phyloP scores from a whole-genome alignment of 1,284 basidiomycete species.

The Moniliophthora roreri region DNA sequence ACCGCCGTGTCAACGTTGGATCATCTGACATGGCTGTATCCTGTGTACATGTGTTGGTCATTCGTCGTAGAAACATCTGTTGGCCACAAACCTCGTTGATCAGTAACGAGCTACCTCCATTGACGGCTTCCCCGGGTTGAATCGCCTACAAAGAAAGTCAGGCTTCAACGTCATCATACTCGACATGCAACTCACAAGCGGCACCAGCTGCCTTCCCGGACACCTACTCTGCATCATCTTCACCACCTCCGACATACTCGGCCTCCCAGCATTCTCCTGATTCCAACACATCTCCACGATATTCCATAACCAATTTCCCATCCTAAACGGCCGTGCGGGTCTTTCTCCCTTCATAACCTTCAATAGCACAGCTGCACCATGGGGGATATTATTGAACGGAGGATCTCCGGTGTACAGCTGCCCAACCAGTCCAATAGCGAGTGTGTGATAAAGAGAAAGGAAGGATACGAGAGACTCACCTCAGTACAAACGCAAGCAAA shows the following conservation, averaged over 20 bases:
- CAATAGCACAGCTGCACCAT: slow-evolving; percentile 10
- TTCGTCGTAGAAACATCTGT: no score
- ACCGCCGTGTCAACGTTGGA: no score
- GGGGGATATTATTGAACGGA: slow-evolving; percentile 8
- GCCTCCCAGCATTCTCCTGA: slow-evolving; percentile 6
- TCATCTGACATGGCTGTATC: no score
- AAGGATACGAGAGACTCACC: background rate
- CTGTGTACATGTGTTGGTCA: no score
- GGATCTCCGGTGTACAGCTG: slow-evolving; percentile 16
- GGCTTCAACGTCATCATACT: no score
- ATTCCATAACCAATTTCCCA: slow-evolving; percentile 10
- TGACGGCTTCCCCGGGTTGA: no score
- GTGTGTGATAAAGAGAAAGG: background rate
- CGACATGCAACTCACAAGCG: no score
- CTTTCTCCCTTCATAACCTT: slow-evolving; percentile 12
- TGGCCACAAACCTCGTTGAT: no score
- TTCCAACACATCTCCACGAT: slow-evolving; percentile 12
- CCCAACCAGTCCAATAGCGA: background rate
- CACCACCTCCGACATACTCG: slow-evolving; percentile 5
- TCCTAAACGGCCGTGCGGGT: slow-evolving; percentile 9
- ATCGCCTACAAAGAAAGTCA: no score
- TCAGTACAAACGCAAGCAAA: slow-evolving; percentile 14
- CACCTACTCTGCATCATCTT: no score
- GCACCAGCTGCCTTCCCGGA: no score
- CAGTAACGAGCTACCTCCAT: no score